These are phyloP conservation scores for Salix dunnii DNA, from an alignment of 345 rosid species.

Conservation along the genomic window DNA sequence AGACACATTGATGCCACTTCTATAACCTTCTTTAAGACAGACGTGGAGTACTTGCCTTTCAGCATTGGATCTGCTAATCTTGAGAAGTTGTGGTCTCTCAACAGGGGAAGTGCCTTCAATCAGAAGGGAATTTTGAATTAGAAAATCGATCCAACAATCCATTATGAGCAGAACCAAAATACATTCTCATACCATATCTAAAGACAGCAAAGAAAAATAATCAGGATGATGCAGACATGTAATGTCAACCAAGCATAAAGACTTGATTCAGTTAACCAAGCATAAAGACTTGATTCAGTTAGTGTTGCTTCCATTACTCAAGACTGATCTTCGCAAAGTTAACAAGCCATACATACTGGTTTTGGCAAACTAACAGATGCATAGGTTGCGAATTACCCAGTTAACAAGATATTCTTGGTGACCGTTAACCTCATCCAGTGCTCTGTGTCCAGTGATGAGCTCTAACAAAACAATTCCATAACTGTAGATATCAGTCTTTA, in stretches of 20 bases:
- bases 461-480: conserved; percentile 18
- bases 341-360: neutral
- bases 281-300: neutral
- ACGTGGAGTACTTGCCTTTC: conserved; percentile 26
- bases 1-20: conserved; percentile 55
- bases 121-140: neutral
- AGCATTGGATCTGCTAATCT: conserved; percentile 47
- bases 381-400: conserved; percentile 6
- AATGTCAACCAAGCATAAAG: neutral
- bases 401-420: conserved; percentile 2
- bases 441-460: conserved; percentile 22
- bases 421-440: conserved; percentile 7
- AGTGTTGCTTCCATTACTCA: neutral
- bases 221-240: neutral
- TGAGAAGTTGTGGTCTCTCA: conserved; percentile 9
- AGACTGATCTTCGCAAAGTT: neutral
- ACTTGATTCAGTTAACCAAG: neutral
- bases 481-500: conserved; percentile 22
- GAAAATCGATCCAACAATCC: neutral
- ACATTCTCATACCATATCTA: neutral
- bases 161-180: neutral
- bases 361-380: neutral
- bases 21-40: conserved; percentile 39
- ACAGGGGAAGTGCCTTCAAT: conserved; percentile 18
- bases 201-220: neutral